Base-by-base conservation (phyloP, 228 moss, liverwort and hornwort genomes). In the Sphagnum fallax region DNA sequence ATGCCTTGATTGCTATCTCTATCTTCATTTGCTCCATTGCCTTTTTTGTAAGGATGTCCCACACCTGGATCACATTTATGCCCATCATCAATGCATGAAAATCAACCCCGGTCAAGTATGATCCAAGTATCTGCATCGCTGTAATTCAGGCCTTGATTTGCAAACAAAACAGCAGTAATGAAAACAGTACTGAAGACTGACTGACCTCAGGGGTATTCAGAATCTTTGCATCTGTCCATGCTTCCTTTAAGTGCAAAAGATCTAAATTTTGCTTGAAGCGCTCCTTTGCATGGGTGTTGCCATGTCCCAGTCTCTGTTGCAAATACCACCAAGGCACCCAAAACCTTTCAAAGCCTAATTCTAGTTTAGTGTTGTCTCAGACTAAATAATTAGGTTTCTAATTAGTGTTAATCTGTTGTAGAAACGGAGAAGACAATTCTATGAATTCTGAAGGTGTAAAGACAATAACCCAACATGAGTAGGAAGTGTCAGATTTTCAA, bases 1-100 rank as follows among this genome's bases (percentile, higher is more conserved):
- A 90, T 49, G 85, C 85, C 73, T 82, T 87, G 1, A 83, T 80
- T 8, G 89, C 93, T 67, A 89, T 16, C 60, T 84, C 78, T 50
- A 87, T 1, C 59, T 92, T 88, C 14, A 92, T 67, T 4, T 87
- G 62, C 55, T 81, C 86, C 13, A 92, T 47, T 48, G 88, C 76
- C 4, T 4, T 60, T 6, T 4, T 5, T 51, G 48, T 74, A 51
- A 91, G 69, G 14, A 62, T 61, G 51, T 80, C 52, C 94, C 92
- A 92, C 62, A 78, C 77, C 83, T 94, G 9, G 50, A 16, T 65
- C 10, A 55, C 48, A 8, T 12, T 49, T 65, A 65, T 70, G 62
- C 5, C 10, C 70, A n/a, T 32, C 32, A 70, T 61, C 4, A 63
- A 61, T 70, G 52, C 65, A 49, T 72, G 55, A 16, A 72, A n/a